phyloP scores from a whole-genome alignment of 768 basidiomycete species.

The Serendipita indica region DNA sequence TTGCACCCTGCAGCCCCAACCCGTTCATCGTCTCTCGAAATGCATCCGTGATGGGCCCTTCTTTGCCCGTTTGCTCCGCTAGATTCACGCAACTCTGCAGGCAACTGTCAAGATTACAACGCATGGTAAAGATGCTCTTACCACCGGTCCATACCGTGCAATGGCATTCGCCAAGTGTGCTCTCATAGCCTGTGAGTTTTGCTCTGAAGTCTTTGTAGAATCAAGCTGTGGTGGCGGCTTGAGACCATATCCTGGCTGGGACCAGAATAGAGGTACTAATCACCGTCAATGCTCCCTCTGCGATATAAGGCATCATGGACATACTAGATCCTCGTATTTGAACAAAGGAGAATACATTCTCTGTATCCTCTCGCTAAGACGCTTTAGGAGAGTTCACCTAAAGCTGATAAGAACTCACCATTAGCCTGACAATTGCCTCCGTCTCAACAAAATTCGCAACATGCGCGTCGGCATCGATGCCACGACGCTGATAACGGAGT shows the following conservation, averaged over 20 bases:
- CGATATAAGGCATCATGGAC: neutral
- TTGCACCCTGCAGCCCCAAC: constrained; percentile 37
- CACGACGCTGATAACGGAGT: constrained; percentile 84
- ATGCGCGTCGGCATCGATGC: constrained; percentile 82
- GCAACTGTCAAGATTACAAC: neutral
- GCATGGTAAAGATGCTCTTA: constrained; percentile 24
- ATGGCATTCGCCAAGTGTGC: constrained; percentile 58
- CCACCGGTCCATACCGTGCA: constrained; percentile 64
- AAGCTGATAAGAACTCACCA: constrained; percentile 33
- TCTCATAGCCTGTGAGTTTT: constrained; percentile 53
- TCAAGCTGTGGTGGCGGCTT: constrained; percentile 77
- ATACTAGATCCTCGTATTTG: constrained; percentile 85
- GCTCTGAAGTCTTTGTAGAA: constrained; percentile 53
- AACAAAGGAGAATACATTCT: constrained; percentile 75
- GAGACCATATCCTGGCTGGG: constrained; percentile 69
- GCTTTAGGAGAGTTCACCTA: neutral
- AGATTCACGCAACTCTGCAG: constrained; percentile 69
- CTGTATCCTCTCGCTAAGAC: constrained; percentile 54
- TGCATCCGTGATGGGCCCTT: constrained; percentile 60
- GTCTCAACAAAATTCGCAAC: constrained; percentile 96
- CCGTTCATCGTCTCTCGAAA: constrained; percentile 57
- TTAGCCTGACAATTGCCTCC: constrained; percentile 71
- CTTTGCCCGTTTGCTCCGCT: constrained; percentile 82
- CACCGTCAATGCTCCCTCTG: constrained; percentile 3
- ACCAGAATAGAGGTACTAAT: constrained; percentile 85